Percentiles rank a stretch among this genome's conserved stretches.
Evolutionary conservation across 768 basidiomycete species (phyloP).

Genomic region (Mycena albidolilacea): DNA sequence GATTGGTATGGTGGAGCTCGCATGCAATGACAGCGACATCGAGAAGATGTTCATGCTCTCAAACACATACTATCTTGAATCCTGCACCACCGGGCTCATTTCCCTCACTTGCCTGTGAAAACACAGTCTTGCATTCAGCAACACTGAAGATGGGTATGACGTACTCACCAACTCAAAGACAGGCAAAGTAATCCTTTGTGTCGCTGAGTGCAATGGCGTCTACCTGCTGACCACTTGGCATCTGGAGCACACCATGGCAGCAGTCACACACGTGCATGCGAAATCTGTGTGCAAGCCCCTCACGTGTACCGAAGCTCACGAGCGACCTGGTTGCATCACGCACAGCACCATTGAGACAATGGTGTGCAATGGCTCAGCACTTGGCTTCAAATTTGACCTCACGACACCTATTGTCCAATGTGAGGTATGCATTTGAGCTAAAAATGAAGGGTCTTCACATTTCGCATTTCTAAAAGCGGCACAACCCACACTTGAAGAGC

Average conservation of each 20-base stretch:
- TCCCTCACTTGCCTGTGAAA: background rate
- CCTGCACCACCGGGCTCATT: conserved; percentile 20
- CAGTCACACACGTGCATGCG: too few species aligned
- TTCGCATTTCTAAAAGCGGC: conserved; percentile 11
- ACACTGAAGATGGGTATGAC: background rate
- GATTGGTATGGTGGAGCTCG: background rate
- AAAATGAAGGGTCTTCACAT: conserved; percentile 24
- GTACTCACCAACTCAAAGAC: conserved; percentile 20
- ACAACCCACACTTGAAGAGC: too few species aligned
- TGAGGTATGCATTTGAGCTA: background rate
- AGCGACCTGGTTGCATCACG: too few species aligned
- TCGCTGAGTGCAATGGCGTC: conserved; percentile 11
- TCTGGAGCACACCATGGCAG: too few species aligned
- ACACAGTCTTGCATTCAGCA: too few species aligned
- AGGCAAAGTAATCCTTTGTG: conserved; percentile 20
- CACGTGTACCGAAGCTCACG: too few species aligned
- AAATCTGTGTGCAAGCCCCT: too few species aligned
- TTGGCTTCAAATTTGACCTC: too few species aligned
- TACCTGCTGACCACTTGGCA: too few species aligned
- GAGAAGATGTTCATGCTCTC: background rate
- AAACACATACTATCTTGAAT: conserved; percentile 16
- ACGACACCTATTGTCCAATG: too few species aligned
- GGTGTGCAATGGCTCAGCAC: too few species aligned
- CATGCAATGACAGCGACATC: background rate
- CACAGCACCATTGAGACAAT: too few species aligned